Base-by-base conservation (phyloP, 2,329 filamentous ascomycete species). In the Colletotrichum viniferum region DNA sequence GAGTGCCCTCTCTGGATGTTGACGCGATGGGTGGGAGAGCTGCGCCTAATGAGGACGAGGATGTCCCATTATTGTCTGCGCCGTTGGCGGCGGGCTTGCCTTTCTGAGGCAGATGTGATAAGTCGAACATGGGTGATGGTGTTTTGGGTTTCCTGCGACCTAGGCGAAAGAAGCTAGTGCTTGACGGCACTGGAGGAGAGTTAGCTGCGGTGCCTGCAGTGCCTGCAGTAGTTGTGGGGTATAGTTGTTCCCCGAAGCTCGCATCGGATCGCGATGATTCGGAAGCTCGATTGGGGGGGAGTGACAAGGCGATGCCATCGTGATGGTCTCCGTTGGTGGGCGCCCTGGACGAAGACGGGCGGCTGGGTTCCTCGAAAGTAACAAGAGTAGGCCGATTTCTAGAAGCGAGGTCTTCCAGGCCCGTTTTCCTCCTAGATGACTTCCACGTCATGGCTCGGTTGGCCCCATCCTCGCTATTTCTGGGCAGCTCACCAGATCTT, bases 201-300 rank as follows among this genome's bases (percentile, higher is more conserved):
- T 90, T 92, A 77, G 94, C 86, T 5, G 82, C 91, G 13, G 92
- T 93, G 8, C 30, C 18, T 34, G 30, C 30, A 14, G 58, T 92
- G 77, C 94, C 86, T 5, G 82, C 91, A 13, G 92, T 93, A 8
- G 91, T 92, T 60, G 88, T 92, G 69, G 88, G 90, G 62, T 86
- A 90, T 77, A 86, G 89, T 83, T 90, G 91, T 80, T 96, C 93
- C 56, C 89, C 92, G 18, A 93, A 94, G 84, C 95, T 98, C 60
- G 91, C 94, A 83, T 98, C 96, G 32, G 96, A 98, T 78, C 94
- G 91, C 3, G 96, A 98, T 3, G 96, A 98, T 81, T 98, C 96
- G 18, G 77, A 78, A 24, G 63, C 71, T 58, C 76, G 67, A 18
- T 68, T 34, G 12, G 60, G 34, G 18, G 73, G 64, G 12, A 76